Evolutionary conservation across 306 rosid genomes (phyloP), one percentile per base, ranked within the genome.

Genomic region (Fagus crenata): DNA sequence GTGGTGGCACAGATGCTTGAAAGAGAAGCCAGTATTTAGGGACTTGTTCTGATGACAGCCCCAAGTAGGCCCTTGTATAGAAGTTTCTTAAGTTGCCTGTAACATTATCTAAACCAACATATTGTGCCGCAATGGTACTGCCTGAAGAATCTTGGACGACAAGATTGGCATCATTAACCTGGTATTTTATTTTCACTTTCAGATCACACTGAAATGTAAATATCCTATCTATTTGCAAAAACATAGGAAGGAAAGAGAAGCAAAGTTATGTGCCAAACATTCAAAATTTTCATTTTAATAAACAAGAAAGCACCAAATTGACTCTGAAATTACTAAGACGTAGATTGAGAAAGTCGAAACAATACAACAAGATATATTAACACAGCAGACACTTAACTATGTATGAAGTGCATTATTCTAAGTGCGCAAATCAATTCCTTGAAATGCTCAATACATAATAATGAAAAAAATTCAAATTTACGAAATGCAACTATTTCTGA

Each of bases 1-100:
- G 89, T 61, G 97, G 94, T 6, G 85, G 93, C 42, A 94, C 87
- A 35, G 96, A 85, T 1, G 56, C 98, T 84, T 83, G 96, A 84
- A 94, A 92, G 54, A 90, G 75, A 85, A 94, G 93, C 96, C 96
- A 94, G 74, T 85, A 92, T 78, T 89, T 92, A 0, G 98, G 92
- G 32, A 82, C 86, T 64, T 86, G 72, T 54, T 84, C 77, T 51
- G 90, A 76, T 49, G 87, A 69, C 75, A 18, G 22, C 70, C 98
- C 98, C 74, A 89, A 69, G 80, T 94, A 90, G 77, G 96, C 96
- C 81, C 87, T 77, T 53, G 89, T 84, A n/a, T 94, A 92, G 49
- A 90, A 75, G 4, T 81, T 81, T 78, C 97, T 92, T 61, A 94
- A 70, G 68, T 85, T 74, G 42, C 5, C 37, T 41, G 98, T 90